Evolutionary conservation across 352 stramenopile genomes (phyloP).

Genomic region (Pythium angustatum): DNA sequence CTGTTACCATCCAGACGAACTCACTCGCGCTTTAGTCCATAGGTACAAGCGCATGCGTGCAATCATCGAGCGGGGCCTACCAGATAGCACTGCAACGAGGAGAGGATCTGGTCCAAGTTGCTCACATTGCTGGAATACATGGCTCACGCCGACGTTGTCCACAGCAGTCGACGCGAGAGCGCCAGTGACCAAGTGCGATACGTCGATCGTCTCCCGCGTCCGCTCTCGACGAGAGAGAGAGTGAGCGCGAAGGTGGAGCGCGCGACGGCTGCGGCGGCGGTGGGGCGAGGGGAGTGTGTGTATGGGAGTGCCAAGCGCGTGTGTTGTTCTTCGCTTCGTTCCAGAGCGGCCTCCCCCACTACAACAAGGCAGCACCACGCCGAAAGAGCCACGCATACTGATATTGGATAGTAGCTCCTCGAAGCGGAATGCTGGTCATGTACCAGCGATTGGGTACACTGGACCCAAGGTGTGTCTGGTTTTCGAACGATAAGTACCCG

Average conservation of each 20-base stretch:
- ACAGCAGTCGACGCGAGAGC: too few species aligned
- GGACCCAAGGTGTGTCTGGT: slow-evolving; percentile 7
- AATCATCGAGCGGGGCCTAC: slow-evolving; percentile 37
- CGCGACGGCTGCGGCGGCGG: background rate
- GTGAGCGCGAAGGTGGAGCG: background rate
- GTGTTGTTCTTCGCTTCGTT: slow-evolving; percentile 25
- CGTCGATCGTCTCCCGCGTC: too few species aligned
- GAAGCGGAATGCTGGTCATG: slow-evolving; percentile 11
- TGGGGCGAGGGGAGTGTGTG: slow-evolving; percentile 1
- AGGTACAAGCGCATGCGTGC: too few species aligned
- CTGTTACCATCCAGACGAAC: slow-evolving; percentile 27
- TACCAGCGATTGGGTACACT: slow-evolving; percentile 23
- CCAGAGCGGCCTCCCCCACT: slow-evolving; percentile 13
- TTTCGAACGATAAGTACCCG: background rate
- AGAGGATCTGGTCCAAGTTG: slow-evolving; percentile 88
- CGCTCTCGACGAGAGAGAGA: too few species aligned
- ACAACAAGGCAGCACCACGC: too few species aligned
- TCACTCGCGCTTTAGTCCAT: background rate
- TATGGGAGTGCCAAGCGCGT: background rate
- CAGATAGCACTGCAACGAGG: slow-evolving; percentile 81
- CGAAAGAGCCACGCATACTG: background rate
- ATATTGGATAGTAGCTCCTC: slow-evolving; percentile 13
- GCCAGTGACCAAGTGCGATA: too few species aligned
- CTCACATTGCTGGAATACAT: slow-evolving; percentile 88
- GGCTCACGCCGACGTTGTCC: slow-evolving; percentile 4